phyloP scores from a whole-genome alignment of 169 alveolate genomes.

The Condylostoma magnum region DNA sequence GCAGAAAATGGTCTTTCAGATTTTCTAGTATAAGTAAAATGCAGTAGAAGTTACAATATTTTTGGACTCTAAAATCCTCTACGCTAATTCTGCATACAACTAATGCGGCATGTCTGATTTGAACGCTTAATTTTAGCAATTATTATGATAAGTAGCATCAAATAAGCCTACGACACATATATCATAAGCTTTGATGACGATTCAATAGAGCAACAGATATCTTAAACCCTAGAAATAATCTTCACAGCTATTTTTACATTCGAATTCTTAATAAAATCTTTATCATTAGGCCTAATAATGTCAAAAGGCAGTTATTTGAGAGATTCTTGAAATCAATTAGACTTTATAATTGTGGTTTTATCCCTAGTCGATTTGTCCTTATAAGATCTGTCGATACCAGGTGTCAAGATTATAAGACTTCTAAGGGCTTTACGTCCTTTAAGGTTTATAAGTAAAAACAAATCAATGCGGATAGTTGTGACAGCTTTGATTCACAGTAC shows the following conservation, averaged over 20 bases:
- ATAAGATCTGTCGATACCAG: conserved; percentile 37
- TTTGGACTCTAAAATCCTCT: not conserved
- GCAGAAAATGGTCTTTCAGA: not conserved
- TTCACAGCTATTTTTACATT: conserved; percentile 64
- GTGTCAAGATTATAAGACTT: conserved; percentile 63
- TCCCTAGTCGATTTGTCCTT: conserved; percentile 72
- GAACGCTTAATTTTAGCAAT: not conserved
- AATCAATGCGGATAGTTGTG: conserved; percentile 63
- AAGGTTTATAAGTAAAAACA: conserved; percentile 70
- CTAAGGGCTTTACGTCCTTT: conserved; percentile 73
- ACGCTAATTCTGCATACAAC: not conserved
- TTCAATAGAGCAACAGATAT: not conserved
- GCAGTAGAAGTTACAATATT: no score
- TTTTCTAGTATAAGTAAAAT: no score
- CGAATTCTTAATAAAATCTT: conserved; percentile 67
- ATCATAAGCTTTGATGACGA: not conserved
- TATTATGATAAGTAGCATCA: not conserved
- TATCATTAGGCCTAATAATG: conserved; percentile 72
- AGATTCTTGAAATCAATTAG: conserved; percentile 82
- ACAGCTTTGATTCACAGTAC: conserved; percentile 66
- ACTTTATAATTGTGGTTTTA: conserved; percentile 76
- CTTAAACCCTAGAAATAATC: conserved; percentile 45
- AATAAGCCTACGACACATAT: conserved; percentile 22
- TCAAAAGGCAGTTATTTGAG: conserved; percentile 76
- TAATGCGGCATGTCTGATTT: not conserved